Base-by-base conservation (phyloP, 164 flowering plant genomes). In the Tinospora cordifolia region DNA sequence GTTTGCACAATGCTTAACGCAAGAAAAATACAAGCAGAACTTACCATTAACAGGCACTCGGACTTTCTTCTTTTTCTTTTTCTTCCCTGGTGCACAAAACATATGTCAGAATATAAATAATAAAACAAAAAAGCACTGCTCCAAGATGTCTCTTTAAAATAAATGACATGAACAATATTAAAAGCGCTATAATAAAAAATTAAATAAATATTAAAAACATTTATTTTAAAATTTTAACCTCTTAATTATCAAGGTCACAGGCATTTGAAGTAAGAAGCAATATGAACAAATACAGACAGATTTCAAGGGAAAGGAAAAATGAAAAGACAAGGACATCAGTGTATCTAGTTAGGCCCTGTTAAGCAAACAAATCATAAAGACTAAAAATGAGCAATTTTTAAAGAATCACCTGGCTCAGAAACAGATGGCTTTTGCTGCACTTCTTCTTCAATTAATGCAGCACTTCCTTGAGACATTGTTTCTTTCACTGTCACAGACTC, bases 51-150 rank as follows among this genome's bases (percentile, higher is more conserved):
- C 58, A 71, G 96, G 89, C 72, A 79, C 0, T 8, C 90, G 85
- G 24, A 69, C 63, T 79, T 89, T 92, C 84, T 91, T 92, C 87
- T 91, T 95, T 69, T 92, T 91, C 87, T 87, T 90, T 76, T 90
- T 95, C 87, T 90, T 90, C 39, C 81, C 99, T 95, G 89, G 63
- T 74, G 69, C 36, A 47, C 46, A 67, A 68, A 34, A 62, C 15
- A 54, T 10, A 21, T 54, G 8, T 54, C 22, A 54, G 24, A 8
- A 54, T 19, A 54, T n/a, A 47, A 30, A 30, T 30, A 30, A 30
- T 30, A 30, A 13, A 47, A 47, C 19, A 0, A 13, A 13, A 47
- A n/a, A 54, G n/a, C 24, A 54, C 60, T 54, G n/a, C 21, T 54
- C 60, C 60, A 54, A 30, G 36, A 30, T 30, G 4, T 30, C 36